Percentiles rank a stretch among this genome's conserved stretches.
These are phyloP conservation scores for Spergularia marina DNA, from an alignment of 148 eudicot species.

Conservation along the genomic window DNA sequence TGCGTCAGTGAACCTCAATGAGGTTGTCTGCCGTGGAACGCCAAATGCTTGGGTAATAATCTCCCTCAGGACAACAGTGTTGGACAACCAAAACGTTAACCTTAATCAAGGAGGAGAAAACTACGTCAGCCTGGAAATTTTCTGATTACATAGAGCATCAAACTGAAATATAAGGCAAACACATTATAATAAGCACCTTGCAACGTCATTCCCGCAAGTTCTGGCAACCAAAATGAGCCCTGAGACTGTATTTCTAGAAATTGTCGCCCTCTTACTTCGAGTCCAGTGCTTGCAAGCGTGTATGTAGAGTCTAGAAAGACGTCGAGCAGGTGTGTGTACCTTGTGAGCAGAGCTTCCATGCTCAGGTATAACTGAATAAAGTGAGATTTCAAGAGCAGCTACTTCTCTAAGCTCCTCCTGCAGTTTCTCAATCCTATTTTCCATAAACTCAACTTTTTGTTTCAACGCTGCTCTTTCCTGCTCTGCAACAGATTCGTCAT, in stretches of 20 bases:
- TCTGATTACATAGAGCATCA: not conserved
- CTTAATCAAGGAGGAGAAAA: slow-evolving; percentile 38
- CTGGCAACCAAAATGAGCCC: slow-evolving; percentile 80
- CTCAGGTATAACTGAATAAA: slow-evolving; percentile 77
- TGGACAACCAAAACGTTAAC: slow-evolving; percentile 90
- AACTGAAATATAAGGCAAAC: not conserved
- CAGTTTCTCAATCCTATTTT: slow-evolving; percentile 60
- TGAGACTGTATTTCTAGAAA: slow-evolving; percentile 69
- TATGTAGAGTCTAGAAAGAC: slow-evolving; percentile 75
- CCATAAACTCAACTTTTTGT: slow-evolving; percentile 55
- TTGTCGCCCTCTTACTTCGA: slow-evolving; percentile 56
- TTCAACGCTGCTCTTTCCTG: slow-evolving; percentile 36
- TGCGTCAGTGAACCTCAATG: slow-evolving; percentile 35
- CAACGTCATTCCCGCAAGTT: slow-evolving; percentile 79
- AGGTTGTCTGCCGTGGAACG: slow-evolving; percentile 31
- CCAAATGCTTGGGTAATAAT: slow-evolving; percentile 67
- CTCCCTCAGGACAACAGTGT: slow-evolving; percentile 74
- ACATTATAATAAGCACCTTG: slow-evolving; percentile 48
- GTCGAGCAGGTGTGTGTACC: slow-evolving; percentile 89
- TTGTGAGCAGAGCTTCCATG: slow-evolving; percentile 91
- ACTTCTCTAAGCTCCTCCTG: slow-evolving; percentile 87
- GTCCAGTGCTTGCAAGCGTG: slow-evolving; percentile 81
- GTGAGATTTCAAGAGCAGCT: slow-evolving; percentile 82
- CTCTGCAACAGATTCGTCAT: slow-evolving; percentile 33
- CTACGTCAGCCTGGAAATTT: slow-evolving; percentile 7